phyloP scores from a whole-genome alignment of 805 yeast genomes.

The Wickerhamomyces chambardii region DNA sequence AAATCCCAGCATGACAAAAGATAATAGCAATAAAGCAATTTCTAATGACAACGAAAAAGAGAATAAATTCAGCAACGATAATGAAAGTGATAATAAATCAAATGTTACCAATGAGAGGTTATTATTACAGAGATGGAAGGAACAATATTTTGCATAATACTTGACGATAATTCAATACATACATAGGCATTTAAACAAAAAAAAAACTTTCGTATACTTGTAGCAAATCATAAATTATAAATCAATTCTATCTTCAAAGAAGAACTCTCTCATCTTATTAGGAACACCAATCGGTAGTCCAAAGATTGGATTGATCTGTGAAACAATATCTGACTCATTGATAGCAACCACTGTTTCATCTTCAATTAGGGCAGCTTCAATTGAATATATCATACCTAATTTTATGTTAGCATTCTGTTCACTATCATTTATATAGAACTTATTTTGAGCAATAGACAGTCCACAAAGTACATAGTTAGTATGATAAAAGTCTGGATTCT shows the following conservation, averaged over 20 bases:
- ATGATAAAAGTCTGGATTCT: conserved; percentile 78
- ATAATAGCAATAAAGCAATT: not conserved
- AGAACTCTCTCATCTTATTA: conserved; percentile 16
- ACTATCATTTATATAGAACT: conserved; percentile 3
- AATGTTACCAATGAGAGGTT: conserved; percentile 13
- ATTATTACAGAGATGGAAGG: conserved; percentile 41
- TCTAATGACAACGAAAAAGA: not conserved
- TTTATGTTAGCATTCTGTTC: not conserved
- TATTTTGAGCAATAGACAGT: conserved; percentile 25
- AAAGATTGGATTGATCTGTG: conserved; percentile 45
- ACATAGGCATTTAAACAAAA: no score
- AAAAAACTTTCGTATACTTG: no score
- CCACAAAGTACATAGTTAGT: conserved; percentile 83
- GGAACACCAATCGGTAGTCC: conserved; percentile 42
- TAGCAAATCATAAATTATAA: no score
- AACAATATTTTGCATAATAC: conserved; percentile 12
- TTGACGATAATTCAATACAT: no score
- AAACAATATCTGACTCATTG: conserved; percentile 11
- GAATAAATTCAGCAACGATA: not conserved
- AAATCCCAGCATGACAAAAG: not conserved
- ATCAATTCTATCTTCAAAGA: not conserved
- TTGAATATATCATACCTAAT: conserved; percentile 5
- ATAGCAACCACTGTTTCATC: conserved; percentile 9
- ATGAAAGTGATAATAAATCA: no score
- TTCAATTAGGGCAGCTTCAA: conserved; percentile 2